Conservation (phyloP, 495 filamentous ascomycete species). For the Poronia punctata region DNA sequence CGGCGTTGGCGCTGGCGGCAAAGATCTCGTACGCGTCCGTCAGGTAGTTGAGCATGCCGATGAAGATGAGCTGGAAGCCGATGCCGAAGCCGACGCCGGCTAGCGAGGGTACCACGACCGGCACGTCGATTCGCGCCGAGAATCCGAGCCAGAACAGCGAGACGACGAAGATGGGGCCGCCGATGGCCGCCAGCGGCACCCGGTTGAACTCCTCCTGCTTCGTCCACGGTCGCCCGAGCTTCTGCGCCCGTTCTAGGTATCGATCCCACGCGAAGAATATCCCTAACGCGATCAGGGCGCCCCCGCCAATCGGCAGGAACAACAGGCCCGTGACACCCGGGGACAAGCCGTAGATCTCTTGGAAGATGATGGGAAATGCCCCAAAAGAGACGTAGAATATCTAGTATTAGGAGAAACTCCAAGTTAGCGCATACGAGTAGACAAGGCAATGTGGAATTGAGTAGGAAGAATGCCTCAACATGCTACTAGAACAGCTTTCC, state of each 20-base stretch:
- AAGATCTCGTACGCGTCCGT: conserved; percentile 71
- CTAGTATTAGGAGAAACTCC: neutral
- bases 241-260: conserved; percentile 19
- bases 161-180: conserved; percentile 54
- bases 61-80: conserved; percentile 59
- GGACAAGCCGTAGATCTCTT: conserved; percentile 37
- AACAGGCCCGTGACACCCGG: conserved; percentile 39
- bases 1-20: conserved; percentile 64
- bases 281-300: conserved; percentile 38
- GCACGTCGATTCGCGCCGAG: conserved; percentile 48
- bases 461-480: no score
- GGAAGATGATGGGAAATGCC: conserved; percentile 59
- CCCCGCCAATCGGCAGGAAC: conserved; percentile 42
- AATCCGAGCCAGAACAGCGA: conserved; percentile 70
- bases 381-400: conserved; percentile 75
- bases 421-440: no score
- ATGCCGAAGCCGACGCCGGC: conserved; percentile 62
- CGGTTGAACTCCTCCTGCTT: conserved; percentile 53
- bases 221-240: conserved; percentile 25
- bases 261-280: conserved; percentile 45
- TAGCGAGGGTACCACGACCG: conserved; percentile 58
- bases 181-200: conserved; percentile 59
- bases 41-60: conserved; percentile 61
- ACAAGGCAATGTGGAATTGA: no score
- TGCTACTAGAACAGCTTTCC: no score